phyloP scores from a whole-genome alignment of 257 asterid species.

The Fraxinus anomala region DNA sequence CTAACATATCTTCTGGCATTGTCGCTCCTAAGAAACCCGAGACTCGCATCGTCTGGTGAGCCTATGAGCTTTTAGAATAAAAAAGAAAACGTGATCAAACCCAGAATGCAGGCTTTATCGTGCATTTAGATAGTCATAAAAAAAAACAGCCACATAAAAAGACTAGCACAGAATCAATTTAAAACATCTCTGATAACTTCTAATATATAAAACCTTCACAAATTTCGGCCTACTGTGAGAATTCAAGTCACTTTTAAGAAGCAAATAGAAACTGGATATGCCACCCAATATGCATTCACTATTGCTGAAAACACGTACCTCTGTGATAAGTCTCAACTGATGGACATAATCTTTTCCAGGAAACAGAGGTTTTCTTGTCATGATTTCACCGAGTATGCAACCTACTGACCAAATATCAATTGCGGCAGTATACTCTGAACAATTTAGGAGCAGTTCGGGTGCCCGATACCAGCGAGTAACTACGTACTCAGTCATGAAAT shows the following conservation, averaged over 20 bases:
- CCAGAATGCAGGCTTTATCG: neutral
- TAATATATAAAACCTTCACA: no score
- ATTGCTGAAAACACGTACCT: slow-evolving; percentile 45
- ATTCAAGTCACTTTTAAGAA: no score
- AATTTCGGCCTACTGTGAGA: no score
- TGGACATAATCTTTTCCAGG: slow-evolving; percentile 98
- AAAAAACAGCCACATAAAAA: neutral
- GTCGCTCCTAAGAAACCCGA: slow-evolving; percentile 58
- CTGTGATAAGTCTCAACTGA: slow-evolving; percentile 92
- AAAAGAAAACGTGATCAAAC: neutral
- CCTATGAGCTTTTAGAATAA: slow-evolving; percentile 50
- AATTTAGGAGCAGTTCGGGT: slow-evolving; percentile 91
- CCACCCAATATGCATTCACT: neutral
- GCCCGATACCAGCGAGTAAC: slow-evolving; percentile 99
- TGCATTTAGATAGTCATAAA: neutral
- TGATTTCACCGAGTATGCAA: slow-evolving; percentile 92
- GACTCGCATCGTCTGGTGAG: slow-evolving; percentile 63
- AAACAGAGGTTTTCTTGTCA: slow-evolving; percentile 90
- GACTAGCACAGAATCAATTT: neutral
- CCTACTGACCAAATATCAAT: slow-evolving; percentile 99
- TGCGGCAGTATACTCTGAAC: slow-evolving; percentile 96
- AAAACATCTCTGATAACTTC: neutral
- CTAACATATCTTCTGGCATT: slow-evolving; percentile 57
- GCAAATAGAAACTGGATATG: neutral
- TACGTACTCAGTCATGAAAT: slow-evolving; percentile 98